Evolutionary conservation across 352 stramenopile species (phyloP).

Genomic region (Phytophthora crassamura): DNA sequence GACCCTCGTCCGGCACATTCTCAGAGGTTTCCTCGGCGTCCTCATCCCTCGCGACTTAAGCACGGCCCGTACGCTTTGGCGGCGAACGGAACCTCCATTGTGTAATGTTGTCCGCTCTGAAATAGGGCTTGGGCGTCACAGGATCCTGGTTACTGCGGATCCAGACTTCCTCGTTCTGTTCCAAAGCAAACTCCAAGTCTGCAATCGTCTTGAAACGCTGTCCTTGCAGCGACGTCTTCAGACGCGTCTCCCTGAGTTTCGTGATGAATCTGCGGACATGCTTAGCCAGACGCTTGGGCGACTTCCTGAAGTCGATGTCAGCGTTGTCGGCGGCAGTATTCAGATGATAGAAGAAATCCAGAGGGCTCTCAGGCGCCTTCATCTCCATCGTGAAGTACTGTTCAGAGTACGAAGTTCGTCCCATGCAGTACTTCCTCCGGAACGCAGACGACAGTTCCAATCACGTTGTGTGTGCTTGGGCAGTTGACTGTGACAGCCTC

Average conservation of each 20-base stretch:
- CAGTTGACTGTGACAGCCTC: no score
- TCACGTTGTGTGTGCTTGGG: no score
- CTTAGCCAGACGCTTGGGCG: not conserved
- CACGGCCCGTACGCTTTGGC: no score
- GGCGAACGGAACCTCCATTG: not conserved
- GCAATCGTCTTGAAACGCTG: not conserved
- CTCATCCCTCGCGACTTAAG: no score
- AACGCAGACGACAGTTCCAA: no score
- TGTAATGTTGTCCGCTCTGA: not conserved
- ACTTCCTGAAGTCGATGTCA: not conserved
- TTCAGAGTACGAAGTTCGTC: no score
- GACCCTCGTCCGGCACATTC: no score
- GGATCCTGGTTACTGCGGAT: not conserved
- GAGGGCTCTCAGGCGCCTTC: no score
- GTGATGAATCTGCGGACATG: not conserved
- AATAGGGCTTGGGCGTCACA: not conserved
- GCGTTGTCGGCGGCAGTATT: conserved; percentile 1
- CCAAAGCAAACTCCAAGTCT: not conserved
- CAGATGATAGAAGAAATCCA: conserved; percentile 7
- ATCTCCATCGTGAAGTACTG: no score
- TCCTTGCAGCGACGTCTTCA: conserved; percentile 1
- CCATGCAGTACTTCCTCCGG: no score
- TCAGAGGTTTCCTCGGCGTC: no score
- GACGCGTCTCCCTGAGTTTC: not conserved
- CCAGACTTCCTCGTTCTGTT: not conserved